phyloP scores from a whole-genome alignment of 2,329 filamentous ascomycete genomes.

The Talaromyces sp. region DNA sequence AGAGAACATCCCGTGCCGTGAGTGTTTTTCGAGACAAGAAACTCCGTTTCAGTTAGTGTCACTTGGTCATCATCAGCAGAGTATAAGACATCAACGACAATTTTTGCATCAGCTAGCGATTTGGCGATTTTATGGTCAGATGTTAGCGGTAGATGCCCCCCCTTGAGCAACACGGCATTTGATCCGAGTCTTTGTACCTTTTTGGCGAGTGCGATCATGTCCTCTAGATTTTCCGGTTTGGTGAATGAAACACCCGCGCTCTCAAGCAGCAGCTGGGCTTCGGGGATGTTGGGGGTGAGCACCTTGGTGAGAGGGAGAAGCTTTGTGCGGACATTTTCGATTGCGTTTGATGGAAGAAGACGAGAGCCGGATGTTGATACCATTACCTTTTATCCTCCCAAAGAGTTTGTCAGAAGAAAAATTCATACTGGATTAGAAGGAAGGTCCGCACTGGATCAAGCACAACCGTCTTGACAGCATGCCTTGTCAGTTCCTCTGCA shows the following conservation, averaged over 20 bases:
- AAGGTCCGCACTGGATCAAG: slow-evolving; percentile 66
- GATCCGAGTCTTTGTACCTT: slow-evolving; percentile 64
- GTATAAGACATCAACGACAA: slow-evolving; percentile 73
- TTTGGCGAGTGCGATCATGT: slow-evolving; percentile 64
- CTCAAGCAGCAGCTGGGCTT: slow-evolving; percentile 40
- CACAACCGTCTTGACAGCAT: slow-evolving; percentile 56
- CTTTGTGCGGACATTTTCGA: slow-evolving; percentile 33
- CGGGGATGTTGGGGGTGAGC: slow-evolving; percentile 46
- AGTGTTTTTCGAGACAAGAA: slow-evolving; percentile 70
- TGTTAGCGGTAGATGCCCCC: slow-evolving; percentile 78
- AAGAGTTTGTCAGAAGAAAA: slow-evolving; percentile 9
- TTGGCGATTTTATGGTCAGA: slow-evolving; percentile 56
- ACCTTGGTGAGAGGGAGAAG: slow-evolving; percentile 41
- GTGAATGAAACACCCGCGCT: slow-evolving; percentile 31
- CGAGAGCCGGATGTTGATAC: slow-evolving; percentile 51
- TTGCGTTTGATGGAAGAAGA: slow-evolving; percentile 39
- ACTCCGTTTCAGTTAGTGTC: slow-evolving; percentile 63
- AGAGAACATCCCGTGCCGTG: slow-evolving; percentile 94
- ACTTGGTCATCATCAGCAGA: slow-evolving; percentile 35
- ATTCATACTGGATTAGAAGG: not conserved
- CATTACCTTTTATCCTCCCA: slow-evolving; percentile 64
- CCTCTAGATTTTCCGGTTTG: slow-evolving; percentile 55
- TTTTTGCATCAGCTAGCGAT: slow-evolving; percentile 52
- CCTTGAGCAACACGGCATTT: slow-evolving; percentile 79
- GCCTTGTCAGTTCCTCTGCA: slow-evolving; percentile 55